These are phyloP conservation scores for Trichoderma sp. DNA, from an alignment of 2,329 filamentous ascomycete species.

Conservation along the genomic window DNA sequence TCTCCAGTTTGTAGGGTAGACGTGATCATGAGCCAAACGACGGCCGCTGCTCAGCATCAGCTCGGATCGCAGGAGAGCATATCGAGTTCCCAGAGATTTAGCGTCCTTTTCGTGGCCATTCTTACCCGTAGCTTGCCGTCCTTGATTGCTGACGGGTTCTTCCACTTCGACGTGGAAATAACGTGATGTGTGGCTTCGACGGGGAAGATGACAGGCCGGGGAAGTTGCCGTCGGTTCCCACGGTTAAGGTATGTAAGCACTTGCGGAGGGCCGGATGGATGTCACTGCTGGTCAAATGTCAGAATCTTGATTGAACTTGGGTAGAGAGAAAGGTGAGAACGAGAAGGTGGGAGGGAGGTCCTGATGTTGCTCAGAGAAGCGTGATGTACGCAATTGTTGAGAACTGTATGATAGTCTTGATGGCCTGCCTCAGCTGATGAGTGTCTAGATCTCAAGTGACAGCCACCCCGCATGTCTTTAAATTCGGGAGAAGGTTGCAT, in stretches of 20 bases:
- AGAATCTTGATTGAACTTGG: neutral
- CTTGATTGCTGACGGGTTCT: neutral
- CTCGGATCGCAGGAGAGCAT: neutral
- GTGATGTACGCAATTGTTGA: neutral
- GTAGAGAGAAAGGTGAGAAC: no score
- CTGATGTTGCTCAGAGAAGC: neutral
- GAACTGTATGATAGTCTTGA: neutral
- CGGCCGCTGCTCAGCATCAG: neutral
- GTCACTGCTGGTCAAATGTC: neutral
- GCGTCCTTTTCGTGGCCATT: neutral
- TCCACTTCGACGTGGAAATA: neutral
- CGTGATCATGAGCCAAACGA: neutral
- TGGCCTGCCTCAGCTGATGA: no score
- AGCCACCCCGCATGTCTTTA: no score
- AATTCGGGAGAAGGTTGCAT: no score
- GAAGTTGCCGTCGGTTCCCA: neutral
- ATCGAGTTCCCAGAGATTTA: neutral
- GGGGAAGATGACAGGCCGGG: neutral
- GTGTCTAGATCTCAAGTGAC: no score
- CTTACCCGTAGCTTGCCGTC: neutral
- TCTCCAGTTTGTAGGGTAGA: neutral
- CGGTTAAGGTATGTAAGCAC: neutral
- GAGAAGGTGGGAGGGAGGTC: neutral
- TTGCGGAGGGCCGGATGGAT: neutral
- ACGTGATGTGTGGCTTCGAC: slow-evolving; percentile 9